Evolutionary conservation across 2,329 filamentous ascomycete species (phyloP), one percentile per base, ranked within the genome.

Genomic region (Exutisphaerella laricina): DNA sequence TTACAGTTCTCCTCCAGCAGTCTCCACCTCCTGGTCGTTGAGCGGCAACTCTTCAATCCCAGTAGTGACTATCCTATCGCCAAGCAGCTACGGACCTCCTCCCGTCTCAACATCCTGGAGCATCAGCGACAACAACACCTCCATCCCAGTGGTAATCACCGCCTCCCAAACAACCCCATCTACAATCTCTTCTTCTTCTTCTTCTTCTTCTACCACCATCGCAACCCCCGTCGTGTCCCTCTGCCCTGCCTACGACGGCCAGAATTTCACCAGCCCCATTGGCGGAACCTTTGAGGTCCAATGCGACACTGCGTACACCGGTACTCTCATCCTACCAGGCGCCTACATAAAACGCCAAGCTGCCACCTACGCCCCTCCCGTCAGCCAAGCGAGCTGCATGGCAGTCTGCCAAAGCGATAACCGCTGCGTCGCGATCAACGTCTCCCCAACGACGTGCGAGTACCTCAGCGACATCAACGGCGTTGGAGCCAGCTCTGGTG

Each of bases 361-460:
- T 33, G 22, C 28, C 20, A 13, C 9, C 13, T n/a, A 20, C 41
- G 8, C 34, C 30, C 6, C 18, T 22, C n/a, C n/a, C n/a, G n/a
- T n/a, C n/a, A n/a, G n/a, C 9, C 18, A 16, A 17, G 41, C 34
- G 12, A 39, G 20, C n/a, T 44, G 41, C 21, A 37, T 44, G 41
- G 41, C 33, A n/a, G 16, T 33, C 14, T 44, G 41, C 23, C 14
- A 44, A 9, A n/a, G n/a, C 20, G 26, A 39, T 10, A 20, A 23
- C 1, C 34, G n/a, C 6, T 44, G 41, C 17, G 25, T 32, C 7
- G 41, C 23, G 7, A 20, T 44, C 34, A 44, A 37, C 20, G 18
- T 44, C 33, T 30, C 34, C n/a, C 41, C 41, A 9, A 38, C 23
- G 1, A 16, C 16, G 13, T 44, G 41, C 25, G 25, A 38, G 10